Conservation (phyloP, 345 rosid species). For the Rhodamnia rubescens region DNA sequence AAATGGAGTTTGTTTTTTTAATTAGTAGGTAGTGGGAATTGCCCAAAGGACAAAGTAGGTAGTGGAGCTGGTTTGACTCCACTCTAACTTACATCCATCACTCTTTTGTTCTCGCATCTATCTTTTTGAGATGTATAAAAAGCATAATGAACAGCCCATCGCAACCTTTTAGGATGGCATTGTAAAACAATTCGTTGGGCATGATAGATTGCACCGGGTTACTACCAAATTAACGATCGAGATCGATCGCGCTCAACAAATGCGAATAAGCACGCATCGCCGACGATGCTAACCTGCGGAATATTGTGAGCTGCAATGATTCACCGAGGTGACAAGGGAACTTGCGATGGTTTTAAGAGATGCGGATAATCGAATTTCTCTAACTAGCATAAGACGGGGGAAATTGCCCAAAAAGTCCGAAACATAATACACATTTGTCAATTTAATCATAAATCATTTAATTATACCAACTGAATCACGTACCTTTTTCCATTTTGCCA, state of each 20-base stretch:
- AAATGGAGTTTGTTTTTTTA: background rate
- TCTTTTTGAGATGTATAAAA: background rate
- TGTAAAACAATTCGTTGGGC: background rate
- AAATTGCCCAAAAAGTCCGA: too few species aligned
- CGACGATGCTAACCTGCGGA: too few species aligned
- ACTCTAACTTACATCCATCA: background rate
- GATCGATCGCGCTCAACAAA: too few species aligned
- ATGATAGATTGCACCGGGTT: background rate
- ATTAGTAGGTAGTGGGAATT: background rate
- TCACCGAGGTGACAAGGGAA: background rate
- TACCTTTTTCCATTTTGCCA: too few species aligned
- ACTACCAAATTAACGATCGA: too few species aligned
- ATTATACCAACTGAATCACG: too few species aligned
- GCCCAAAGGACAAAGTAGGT: background rate
- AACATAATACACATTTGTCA: too few species aligned
- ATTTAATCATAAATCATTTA: too few species aligned
- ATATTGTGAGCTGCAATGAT: background rate
- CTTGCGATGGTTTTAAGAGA: background rate
- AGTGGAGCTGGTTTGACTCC: background rate
- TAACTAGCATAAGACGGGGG: background rate
- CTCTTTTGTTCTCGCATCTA: background rate
- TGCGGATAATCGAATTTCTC: fast-evolving
- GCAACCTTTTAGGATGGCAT: background rate
- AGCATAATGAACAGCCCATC: background rate
- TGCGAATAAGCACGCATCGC: too few species aligned